Evolutionary conservation across 345 rosid genomes (phyloP).

Genomic region (Syzygium aromaticum): DNA sequence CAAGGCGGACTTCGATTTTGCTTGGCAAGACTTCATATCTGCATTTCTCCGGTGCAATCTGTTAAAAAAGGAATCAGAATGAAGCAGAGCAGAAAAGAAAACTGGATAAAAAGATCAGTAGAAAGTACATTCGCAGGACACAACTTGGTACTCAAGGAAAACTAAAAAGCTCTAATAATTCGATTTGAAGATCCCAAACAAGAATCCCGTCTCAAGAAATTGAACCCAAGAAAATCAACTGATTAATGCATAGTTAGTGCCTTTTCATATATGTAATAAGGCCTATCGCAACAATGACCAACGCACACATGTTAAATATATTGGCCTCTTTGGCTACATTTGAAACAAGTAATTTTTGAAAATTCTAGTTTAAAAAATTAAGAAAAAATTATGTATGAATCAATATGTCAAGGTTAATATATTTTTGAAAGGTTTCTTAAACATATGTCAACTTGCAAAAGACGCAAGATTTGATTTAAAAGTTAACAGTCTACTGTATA

Average conservation of each 20-base stretch:
- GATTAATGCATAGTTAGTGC: neutral
- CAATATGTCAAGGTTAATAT: neutral
- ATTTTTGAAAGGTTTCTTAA: neutral
- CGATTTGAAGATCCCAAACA: neutral
- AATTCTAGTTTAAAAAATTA: neutral
- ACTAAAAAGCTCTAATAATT: neutral
- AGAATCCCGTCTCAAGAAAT: neutral
- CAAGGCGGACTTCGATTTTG: constrained; percentile 76
- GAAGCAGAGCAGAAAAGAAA: neutral
- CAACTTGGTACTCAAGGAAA: neutral
- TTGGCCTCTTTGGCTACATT: neutral
- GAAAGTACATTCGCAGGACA: neutral
- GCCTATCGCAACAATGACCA: neutral
- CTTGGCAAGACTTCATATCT: constrained; percentile 59
- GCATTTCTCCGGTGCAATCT: constrained; percentile 78
- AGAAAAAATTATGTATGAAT: neutral
- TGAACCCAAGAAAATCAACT: neutral
- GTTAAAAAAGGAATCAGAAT: neutral
- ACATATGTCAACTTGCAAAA: neutral
- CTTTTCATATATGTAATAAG: neutral
- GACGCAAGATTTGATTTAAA: neutral
- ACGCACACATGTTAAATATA: neutral
- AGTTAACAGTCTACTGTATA: neutral
- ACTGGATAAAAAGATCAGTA: neutral
- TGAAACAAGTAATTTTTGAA: neutral